phyloP scores from a whole-genome alignment of 1,284 basidiomycete genomes.

The Microbotryum violaceum region DNA sequence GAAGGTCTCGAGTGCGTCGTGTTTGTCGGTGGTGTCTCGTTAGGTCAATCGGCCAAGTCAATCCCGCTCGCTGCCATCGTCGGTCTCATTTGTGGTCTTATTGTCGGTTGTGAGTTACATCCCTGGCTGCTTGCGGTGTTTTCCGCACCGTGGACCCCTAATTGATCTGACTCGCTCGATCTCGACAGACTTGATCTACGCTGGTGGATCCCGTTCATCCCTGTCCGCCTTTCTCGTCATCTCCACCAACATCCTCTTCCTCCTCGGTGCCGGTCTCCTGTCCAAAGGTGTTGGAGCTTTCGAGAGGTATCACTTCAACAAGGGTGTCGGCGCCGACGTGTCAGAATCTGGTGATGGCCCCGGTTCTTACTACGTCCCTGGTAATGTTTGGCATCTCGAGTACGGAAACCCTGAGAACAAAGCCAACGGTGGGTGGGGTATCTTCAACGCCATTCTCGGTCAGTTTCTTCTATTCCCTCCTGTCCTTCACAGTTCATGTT shows the following conservation, averaged over 20 bases:
- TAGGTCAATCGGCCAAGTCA: slow-evolving; percentile 66
- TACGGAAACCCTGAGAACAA: slow-evolving; percentile 68
- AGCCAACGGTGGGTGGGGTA: slow-evolving; percentile 56
- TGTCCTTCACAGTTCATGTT: too few species aligned
- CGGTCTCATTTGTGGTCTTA: slow-evolving; percentile 65
- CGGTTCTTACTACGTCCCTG: slow-evolving; percentile 64
- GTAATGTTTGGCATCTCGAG: slow-evolving; percentile 77
- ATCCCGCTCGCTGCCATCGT: slow-evolving; percentile 83
- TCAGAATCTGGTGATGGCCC: slow-evolving; percentile 76
- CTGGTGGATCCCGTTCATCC: slow-evolving; percentile 46
- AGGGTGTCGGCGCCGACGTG: slow-evolving; percentile 60
- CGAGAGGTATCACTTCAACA: slow-evolving; percentile 60
- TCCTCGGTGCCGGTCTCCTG: slow-evolving; percentile 86
- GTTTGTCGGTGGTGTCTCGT: slow-evolving; percentile 85
- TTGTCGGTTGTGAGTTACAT: slow-evolving; percentile 53
- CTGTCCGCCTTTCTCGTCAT: slow-evolving; percentile 71
- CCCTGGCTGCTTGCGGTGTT: slow-evolving; percentile 42
- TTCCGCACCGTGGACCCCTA: not conserved
- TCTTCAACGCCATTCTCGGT: slow-evolving; percentile 55
- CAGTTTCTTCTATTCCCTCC: not conserved
- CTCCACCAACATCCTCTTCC: slow-evolving; percentile 80
- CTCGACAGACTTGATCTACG: slow-evolving; percentile 38
- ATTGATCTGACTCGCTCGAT: not conserved
- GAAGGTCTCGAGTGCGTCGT: slow-evolving; percentile 90
- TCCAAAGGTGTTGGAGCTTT: slow-evolving; percentile 63